phyloP scores from a whole-genome alignment of 108 stramenopile genomes.

The Phaeodactylum tricornutum region DNA sequence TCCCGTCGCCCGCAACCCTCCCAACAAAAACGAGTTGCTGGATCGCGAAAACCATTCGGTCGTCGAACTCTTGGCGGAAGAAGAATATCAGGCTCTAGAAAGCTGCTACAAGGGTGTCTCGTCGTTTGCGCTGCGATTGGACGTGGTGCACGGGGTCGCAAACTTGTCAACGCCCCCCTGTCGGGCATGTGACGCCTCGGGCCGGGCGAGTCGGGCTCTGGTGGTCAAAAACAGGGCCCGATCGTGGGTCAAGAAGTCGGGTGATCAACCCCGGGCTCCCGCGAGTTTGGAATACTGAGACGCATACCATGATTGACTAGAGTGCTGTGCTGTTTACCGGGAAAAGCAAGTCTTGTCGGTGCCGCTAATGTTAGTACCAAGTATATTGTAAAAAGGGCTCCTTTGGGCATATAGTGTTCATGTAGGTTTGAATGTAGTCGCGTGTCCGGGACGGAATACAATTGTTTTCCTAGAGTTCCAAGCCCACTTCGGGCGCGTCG shows the following conservation, averaged over 20 bases:
- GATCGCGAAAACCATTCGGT: constrained; percentile 75
- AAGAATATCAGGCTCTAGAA: constrained; percentile 57
- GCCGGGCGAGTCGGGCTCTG: not conserved
- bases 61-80: constrained; percentile 67
- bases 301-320: too few relatives aligned
- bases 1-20: constrained; percentile 16
- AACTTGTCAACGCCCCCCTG: constrained; percentile 50
- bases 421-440: too few relatives aligned
- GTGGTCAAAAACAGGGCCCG: too few relatives aligned
- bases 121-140: constrained; percentile 33
- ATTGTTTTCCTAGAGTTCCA: too few relatives aligned
- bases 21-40: constrained; percentile 50
- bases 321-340: too few relatives aligned
- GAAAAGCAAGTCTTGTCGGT: too few relatives aligned
- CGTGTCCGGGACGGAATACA: too few relatives aligned
- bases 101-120: constrained; percentile 39
- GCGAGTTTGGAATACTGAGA: not conserved
- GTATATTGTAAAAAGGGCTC: too few relatives aligned
- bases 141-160: constrained; percentile 29
- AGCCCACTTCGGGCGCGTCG: too few relatives aligned
- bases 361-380: too few relatives aligned
- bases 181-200: constrained; percentile 62
- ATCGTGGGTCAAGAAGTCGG: too few relatives aligned
- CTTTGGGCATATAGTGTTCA: too few relatives aligned
- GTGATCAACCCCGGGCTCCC: not conserved